Conservation (phyloP, 306 rosid genomes). For the Fagus sylvatica region DNA sequence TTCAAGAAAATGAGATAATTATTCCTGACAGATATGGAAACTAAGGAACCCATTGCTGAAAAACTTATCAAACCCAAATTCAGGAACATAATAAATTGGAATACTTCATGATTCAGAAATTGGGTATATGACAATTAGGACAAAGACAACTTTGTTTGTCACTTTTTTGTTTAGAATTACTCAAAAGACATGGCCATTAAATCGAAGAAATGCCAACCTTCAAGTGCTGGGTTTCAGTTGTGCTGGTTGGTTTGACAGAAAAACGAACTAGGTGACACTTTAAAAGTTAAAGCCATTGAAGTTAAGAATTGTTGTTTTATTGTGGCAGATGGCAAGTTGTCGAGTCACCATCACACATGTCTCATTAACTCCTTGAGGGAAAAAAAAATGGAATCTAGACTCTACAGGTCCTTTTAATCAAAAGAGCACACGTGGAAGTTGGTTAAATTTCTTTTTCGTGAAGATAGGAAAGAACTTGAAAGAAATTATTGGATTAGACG, state of each 20-base stretch:
- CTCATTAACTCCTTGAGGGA: not conserved
- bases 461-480: not conserved
- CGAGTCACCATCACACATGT: not conserved
- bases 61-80: conserved; percentile 6
- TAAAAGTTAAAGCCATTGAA: not conserved
- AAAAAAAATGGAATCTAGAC: not conserved
- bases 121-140: not conserved
- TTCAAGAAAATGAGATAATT: conserved; percentile 47
- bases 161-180: not conserved
- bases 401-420: not conserved
- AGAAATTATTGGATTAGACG: not conserved
- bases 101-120: not conserved
- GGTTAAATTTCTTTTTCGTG: not conserved
- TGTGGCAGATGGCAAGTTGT: not conserved
- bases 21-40: conserved; percentile 9
- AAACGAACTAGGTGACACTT: not conserved
- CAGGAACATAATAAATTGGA: not conserved
- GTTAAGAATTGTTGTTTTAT: not conserved
- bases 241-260: not conserved
- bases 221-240: not conserved
- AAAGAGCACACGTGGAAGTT: not conserved
- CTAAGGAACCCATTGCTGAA: conserved; percentile 8
- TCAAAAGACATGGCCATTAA: not conserved
- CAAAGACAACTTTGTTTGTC: not conserved
- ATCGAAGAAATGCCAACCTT: not conserved